phyloP scores from a whole-genome alignment of 176 grass and related monocot species.

The Luzula sylvatica region DNA sequence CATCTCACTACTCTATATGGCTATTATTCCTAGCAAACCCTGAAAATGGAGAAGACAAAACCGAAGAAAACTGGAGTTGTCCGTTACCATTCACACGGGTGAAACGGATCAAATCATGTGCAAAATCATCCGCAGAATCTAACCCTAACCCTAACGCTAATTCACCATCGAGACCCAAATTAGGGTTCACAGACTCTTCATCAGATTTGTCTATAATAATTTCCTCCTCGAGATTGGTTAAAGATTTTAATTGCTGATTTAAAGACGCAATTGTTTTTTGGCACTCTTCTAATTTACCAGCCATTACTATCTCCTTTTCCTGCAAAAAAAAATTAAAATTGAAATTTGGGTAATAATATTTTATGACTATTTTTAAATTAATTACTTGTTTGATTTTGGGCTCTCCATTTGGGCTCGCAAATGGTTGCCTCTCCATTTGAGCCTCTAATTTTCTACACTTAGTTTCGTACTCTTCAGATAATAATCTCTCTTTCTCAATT shows the following conservation, averaged over 20 bases:
- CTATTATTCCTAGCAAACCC: too few relatives aligned
- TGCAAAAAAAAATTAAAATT: slow-evolving; percentile 26
- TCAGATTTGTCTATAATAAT: background rate
- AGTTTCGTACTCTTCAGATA: slow-evolving; percentile 59
- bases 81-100: slow-evolving; percentile 24
- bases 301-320: slow-evolving; percentile 56
- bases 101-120: slow-evolving; percentile 23
- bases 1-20: too few relatives aligned
- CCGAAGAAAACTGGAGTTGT: slow-evolving; percentile 14
- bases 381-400: slow-evolving; percentile 80
- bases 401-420: slow-evolving; percentile 47
- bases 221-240: slow-evolving; percentile 51
- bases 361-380: too few relatives aligned
- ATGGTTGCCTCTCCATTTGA: slow-evolving; percentile 50
- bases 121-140: slow-evolving; percentile 17
- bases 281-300: slow-evolving; percentile 81
- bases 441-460: slow-evolving; percentile 75
- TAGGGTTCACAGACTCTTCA: slow-evolving; percentile 7
- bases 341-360: too few relatives aligned
- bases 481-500: slow-evolving; percentile 64
- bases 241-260: slow-evolving; percentile 65
- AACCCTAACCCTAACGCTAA: slow-evolving; percentile 3
- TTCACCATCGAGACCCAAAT: slow-evolving; percentile 9
- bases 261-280: slow-evolving; percentile 96
- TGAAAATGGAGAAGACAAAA: slow-evolving; percentile 8